These are phyloP conservation scores for Penicillium soppii DNA, from an alignment of 495 filamentous ascomycete genomes.

Conservation along the genomic window DNA sequence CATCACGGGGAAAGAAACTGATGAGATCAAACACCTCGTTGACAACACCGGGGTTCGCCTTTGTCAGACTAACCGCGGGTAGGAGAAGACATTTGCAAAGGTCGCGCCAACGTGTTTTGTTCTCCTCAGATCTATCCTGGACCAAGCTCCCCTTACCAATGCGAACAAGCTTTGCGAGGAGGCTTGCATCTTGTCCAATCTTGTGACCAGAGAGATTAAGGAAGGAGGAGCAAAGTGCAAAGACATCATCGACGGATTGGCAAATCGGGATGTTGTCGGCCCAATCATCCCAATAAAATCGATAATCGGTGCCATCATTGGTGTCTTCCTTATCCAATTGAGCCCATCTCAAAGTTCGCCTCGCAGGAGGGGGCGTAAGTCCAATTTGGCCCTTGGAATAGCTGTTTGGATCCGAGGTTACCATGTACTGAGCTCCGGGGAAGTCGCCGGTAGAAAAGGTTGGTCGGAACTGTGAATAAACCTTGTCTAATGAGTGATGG, in stretches of 20 bases:
- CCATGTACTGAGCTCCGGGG: constrained; percentile 46
- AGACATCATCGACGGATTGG: constrained; percentile 85
- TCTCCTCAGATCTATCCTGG: constrained; percentile 66
- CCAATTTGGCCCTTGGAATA: constrained; percentile 65
- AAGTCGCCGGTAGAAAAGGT: constrained; percentile 37
- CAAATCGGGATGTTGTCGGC: constrained; percentile 88
- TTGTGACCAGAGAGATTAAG: constrained; percentile 82
- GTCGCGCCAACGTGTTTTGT: constrained; percentile 71
- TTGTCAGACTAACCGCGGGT: constrained; percentile 79
- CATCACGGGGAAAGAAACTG: constrained; percentile 69
- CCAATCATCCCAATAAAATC: constrained; percentile 99
- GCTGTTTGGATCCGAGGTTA: constrained; percentile 60
- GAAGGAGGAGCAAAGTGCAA: constrained; percentile 80
- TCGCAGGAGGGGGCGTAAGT: constrained; percentile 51
- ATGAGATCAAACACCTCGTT: constrained; percentile 83
- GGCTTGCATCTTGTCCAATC: constrained; percentile 75
- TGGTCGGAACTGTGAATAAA: constrained; percentile 58
- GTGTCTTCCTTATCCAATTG: constrained; percentile 72
- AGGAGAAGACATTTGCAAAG: constrained; percentile 79
- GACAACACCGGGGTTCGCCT: constrained; percentile 76
- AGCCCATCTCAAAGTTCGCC: constrained; percentile 72
- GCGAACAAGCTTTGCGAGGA: constrained; percentile 76
- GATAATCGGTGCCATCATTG: constrained; percentile 70
- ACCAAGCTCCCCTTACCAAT: constrained; percentile 76
- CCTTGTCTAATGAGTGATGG: constrained; percentile 70